phyloP scores from a whole-genome alignment of 805 yeast genomes.

The Scheffersomyces amazonensis region DNA sequence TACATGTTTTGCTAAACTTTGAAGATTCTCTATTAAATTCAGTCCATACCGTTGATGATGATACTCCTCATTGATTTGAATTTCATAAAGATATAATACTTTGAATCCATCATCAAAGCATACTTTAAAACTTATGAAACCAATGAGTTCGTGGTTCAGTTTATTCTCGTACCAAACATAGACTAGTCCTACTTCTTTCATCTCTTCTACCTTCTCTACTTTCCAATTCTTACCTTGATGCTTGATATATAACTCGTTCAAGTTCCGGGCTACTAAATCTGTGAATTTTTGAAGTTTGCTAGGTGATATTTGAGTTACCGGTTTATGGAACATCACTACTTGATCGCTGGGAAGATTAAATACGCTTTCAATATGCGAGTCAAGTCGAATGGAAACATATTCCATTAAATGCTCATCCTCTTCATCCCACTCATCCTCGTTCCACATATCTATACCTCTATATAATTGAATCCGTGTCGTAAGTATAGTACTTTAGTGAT shows the following conservation, averaged over 20 bases:
- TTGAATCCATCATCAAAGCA: constrained; percentile 33
- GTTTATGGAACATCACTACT: not conserved
- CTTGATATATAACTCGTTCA: constrained; percentile 22
- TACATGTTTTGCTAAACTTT: constrained; percentile 20
- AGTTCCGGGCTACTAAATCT: constrained; percentile 21
- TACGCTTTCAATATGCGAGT: not conserved
- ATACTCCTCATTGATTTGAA: constrained; percentile 40
- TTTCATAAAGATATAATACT: constrained; percentile 54
- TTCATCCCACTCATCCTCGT: constrained; percentile 10
- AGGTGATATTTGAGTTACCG: constrained; percentile 5
- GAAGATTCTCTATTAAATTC: constrained; percentile 32
- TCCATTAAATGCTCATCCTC: constrained; percentile 14
- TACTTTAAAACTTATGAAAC: constrained; percentile 47
- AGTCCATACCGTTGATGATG: constrained; percentile 41
- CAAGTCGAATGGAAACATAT: not conserved
- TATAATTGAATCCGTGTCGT: too few species aligned
- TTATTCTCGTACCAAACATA: constrained; percentile 31
- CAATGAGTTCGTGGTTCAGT: constrained; percentile 20
- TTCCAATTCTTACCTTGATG: constrained; percentile 41
- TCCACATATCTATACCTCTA: too few species aligned
- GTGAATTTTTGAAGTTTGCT: constrained; percentile 12
- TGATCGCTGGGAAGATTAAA: not conserved
- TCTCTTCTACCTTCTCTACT: constrained; percentile 39
- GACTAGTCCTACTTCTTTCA: constrained; percentile 46
- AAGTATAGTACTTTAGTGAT: too few species aligned